Evolutionary conservation across 768 basidiomycete species (phyloP), one percentile per base, ranked within the genome.

Genomic region (Psilocybe sp.): DNA sequence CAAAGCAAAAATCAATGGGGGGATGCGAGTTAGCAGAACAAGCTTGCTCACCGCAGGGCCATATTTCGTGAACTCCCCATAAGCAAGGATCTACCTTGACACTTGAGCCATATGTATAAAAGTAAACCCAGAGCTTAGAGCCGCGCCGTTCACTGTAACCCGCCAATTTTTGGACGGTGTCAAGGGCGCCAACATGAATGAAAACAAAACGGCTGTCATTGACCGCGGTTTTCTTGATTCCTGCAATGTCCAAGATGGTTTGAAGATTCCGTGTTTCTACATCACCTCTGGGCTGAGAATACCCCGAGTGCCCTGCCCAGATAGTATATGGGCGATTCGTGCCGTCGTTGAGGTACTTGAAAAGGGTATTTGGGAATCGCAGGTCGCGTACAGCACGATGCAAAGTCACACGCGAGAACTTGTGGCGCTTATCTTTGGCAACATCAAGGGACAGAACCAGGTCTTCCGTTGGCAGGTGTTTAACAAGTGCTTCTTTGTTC

Each of bases 21-120:
- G 14, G 40, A 56, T 23, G 54, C 33, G 15, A 16, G 36, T 40
- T 5, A 23, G 23, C 15, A 19, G 3, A 23, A 40, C 20, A 36
- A 31, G 1, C 20, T 13, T 11, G 64, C 77, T 44, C 59, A 88
- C 89, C 89, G 49, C 79, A 63, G 35, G 85, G 84, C 59, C 80
- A 89, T 10, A 91, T 77, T 53, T 85, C 84, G 31, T 75, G 73
- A 7, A 89, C 57, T n/a, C 77, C 78, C 86, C 84, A 87, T 31
- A 72, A 65, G 5, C 70, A 61, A 14, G 72, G 74, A n/a, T 72
- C 64, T 12, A 86, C 66, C 14, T 61, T 72, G 23, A 77, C 64
- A 63, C 87, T 80, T 10, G 83, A 79, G 0, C 89, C 89, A 67
- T 84, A 92, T 0, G 78, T 78, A 60, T 81, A 80, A 56, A 89